Base-by-base conservation (phyloP, 352 stramenopile species). In the Thalassiosira allenii region DNA sequence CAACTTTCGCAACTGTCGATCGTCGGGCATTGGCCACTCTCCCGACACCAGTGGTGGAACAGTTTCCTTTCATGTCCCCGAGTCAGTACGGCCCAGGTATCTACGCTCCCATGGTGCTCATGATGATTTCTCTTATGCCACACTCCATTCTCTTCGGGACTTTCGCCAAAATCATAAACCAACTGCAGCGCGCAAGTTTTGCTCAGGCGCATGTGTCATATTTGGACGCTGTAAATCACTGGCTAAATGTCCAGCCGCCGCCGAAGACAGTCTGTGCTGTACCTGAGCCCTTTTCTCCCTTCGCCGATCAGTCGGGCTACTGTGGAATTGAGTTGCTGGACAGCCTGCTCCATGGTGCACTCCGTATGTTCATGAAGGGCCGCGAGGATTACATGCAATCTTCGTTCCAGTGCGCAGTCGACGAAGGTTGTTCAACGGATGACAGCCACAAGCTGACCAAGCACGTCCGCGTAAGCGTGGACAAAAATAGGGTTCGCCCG, bases 361-460 rank as follows among this genome's bases (percentile, higher is more conserved):
- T 57, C 6, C 11, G 49, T 8, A 12, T 8, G 6, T 29, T 29
- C 49, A 57, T 57, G 49, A 25, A 12, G 22, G 11, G 6, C 6
- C 11, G 11, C 17, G 49, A 57, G 49, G 6, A 8, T 29, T 57
- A 57, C 23, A 57, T 57, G 49, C 49, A 57, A n/a, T 8, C 49
- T 12, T 57, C 49, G 23, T 20, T 27, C 17, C 49, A 57, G 49
- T 29, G 9, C 17, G 49, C 11, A n/a, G 20, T 12, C 23, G 49
- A 57, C 23, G 23, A 27, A 20, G 11, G 49, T 25, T 27, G 17
- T n/a, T 57, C 49, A 25, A 25, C 49, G 49, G 49, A 57, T 25
- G 49, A 57, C 20, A 57, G 49, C 49, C 49, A 57, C 49, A 57
- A 57, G 49, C 49, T 29, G 23, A 27, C 49, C 6, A 57, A 57